phyloP scores from a whole-genome alignment of 805 yeast genomes.

The Pichia thaimueangensis region DNA sequence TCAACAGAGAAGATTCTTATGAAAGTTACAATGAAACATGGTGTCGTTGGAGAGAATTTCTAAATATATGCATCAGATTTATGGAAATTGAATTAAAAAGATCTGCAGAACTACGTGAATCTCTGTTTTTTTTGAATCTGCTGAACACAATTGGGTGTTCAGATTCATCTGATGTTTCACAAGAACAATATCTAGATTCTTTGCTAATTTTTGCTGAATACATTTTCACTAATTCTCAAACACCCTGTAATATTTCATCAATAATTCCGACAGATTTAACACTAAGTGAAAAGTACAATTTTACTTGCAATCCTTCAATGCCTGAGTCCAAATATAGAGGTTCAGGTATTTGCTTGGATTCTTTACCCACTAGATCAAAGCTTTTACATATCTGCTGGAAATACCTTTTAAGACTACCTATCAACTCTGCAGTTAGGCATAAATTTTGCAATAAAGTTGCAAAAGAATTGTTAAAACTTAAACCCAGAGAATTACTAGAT shows the following conservation, averaged over 20 bases:
- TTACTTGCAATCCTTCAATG: conserved; percentile 1
- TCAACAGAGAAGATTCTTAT: conserved; percentile 5
- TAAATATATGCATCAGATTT: neutral
- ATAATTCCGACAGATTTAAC: conserved; percentile 9
- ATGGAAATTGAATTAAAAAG: conserved; percentile 3
- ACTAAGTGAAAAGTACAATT: conserved; percentile 1
- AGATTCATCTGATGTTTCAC: neutral
- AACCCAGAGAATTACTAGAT: neutral
- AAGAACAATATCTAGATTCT: conserved; percentile 2
- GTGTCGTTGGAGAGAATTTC: conserved; percentile 11
- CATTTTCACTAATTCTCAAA: conserved; percentile 1
- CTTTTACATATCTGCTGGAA: conserved; percentile 3
- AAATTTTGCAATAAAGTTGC: conserved; percentile 1
- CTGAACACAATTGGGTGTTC: neutral
- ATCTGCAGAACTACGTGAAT: neutral
- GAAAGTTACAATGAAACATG: conserved; percentile 8
- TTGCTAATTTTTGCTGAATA: conserved; percentile 4
- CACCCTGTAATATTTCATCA: neutral
- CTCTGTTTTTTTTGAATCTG: neutral
- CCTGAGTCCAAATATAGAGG: conserved; percentile 1
- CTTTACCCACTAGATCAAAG: conserved; percentile 1
- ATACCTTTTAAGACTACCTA: neutral
- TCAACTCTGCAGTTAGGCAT: neutral
- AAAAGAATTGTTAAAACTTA: neutral
- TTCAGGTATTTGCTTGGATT: conserved; percentile 6